These are phyloP conservation scores for Quercus cerris DNA, from an alignment of 306 rosid genomes.

Conservation along the genomic window DNA sequence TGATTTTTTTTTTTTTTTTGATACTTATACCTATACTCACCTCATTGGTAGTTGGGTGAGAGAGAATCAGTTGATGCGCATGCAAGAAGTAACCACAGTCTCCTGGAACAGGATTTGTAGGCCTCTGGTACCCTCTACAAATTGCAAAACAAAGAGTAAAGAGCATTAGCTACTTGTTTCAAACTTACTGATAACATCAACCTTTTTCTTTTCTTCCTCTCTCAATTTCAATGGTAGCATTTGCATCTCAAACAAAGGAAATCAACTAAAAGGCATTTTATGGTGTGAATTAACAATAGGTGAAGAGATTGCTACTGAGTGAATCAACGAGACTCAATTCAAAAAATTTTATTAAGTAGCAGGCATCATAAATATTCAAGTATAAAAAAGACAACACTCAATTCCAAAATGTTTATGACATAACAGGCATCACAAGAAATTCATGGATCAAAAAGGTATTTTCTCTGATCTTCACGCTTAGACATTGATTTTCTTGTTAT, in stretches of 20 bases:
- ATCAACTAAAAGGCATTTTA: neutral
- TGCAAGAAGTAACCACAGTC: conserved; percentile 88
- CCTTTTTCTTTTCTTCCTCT: neutral
- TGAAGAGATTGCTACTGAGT: neutral
- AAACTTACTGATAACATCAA: conserved; percentile 4
- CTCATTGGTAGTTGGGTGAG: conserved; percentile 72
- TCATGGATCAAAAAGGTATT: neutral
- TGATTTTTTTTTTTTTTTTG: neutral
- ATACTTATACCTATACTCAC: conserved; percentile 25
- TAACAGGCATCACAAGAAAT: neutral
- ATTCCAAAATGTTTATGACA: neutral
- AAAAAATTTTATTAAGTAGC: neutral
- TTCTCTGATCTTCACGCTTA: neutral
- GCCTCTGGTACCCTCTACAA: conserved; percentile 73
- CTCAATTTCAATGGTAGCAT: neutral
- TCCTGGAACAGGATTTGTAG: conserved; percentile 84
- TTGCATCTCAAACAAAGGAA: neutral
- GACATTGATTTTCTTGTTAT: neutral
- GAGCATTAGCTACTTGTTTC: neutral
- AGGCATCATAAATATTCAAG: neutral
- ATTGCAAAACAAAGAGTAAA: neutral
- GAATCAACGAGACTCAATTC: neutral
- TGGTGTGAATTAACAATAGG: neutral
- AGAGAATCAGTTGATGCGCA: conserved; percentile 62
- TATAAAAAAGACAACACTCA: neutral